Conservation (phyloP, 257 asterid genomes). For the Rubia yunnanensis region DNA sequence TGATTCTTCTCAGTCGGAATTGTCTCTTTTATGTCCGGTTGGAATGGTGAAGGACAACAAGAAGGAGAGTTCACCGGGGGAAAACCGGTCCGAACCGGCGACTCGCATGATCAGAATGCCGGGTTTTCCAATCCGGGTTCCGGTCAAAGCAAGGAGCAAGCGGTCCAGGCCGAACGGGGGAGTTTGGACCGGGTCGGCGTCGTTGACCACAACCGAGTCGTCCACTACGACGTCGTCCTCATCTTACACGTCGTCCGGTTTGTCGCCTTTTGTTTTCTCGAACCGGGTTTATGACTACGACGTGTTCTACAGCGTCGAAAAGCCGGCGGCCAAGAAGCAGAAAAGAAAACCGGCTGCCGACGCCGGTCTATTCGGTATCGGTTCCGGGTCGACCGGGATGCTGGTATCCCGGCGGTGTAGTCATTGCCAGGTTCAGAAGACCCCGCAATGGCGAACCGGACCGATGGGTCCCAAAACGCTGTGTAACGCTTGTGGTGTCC, state of each 20-base stretch:
- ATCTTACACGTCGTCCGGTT: conserved; percentile 15
- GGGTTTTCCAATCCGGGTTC: conserved; percentile 20
- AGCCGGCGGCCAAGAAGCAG: conserved; percentile 21
- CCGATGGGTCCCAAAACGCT: conserved; percentile 33
- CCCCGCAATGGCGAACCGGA: conserved; percentile 36
- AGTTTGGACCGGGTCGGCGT: conserved; percentile 20
- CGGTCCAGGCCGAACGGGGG: conserved; percentile 18
- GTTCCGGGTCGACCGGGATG: conserved; percentile 13
- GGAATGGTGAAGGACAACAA: conserved; percentile 11
- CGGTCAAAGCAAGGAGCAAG: conserved; percentile 23
- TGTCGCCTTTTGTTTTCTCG: conserved; percentile 11
- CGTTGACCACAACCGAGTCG: conserved; percentile 23
- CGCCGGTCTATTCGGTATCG: conserved; percentile 4
- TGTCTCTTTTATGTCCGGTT: conserved; percentile 16
- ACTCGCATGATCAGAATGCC: conserved; percentile 7
- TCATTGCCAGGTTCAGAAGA: conserved; percentile 30
- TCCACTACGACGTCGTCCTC: conserved; percentile 25
- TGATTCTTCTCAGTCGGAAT: conserved; percentile 24
- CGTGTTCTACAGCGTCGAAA: conserved; percentile 11
- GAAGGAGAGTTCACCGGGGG: neutral
- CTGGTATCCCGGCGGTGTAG: conserved; percentile 22
- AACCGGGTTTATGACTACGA: conserved; percentile 16
- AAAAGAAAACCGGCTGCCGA: conserved; percentile 12
- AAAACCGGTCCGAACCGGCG: conserved; percentile 15
- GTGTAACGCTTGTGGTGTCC: conserved; percentile 40